A percentile compares a stretch with the other conserved stretches of the same genome.
These are phyloP conservation scores for Coffea humblotiana DNA, from an alignment of 305 asterid genomes.

Conservation along the genomic window DNA sequence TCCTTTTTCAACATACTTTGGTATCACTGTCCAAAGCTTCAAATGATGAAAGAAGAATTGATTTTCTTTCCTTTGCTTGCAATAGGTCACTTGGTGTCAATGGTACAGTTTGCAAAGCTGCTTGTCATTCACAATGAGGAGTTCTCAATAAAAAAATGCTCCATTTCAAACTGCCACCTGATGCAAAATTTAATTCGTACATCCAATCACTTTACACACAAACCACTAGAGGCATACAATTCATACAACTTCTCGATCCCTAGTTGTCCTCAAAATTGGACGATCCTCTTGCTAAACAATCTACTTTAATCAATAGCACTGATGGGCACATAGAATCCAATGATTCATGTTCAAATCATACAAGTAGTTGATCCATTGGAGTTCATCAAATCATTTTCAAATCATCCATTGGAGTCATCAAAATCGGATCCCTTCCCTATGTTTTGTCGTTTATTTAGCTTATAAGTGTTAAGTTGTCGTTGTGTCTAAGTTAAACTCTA, in stretches of 20 bases:
- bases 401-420: too few relatives aligned
- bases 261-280: neutral
- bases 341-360: too few relatives aligned
- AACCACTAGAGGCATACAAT: neutral
- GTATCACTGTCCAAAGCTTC: neutral
- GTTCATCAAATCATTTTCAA: too few relatives aligned
- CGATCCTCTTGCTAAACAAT: neutral
- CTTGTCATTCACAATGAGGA: conserved; percentile 21
- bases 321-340: too few relatives aligned
- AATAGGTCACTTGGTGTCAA: conserved; percentile 25
- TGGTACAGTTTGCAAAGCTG: conserved; percentile 36
- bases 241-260: neutral
- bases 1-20: too few relatives aligned
- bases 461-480: too few relatives aligned
- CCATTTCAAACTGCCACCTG: conserved; percentile 17
- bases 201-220: conserved; percentile 11
- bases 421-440: too few relatives aligned
- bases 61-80: conserved; percentile 36
- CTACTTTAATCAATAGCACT: neutral
- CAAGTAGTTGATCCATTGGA: too few relatives aligned
- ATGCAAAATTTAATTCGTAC: neutral
- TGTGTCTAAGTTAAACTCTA: too few relatives aligned
- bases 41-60: conserved; percentile 23
- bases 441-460: too few relatives aligned
- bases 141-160: conserved; percentile 30